phyloP scores from a whole-genome alignment of 306 rosid genomes.

The Rosa chinensis region DNA sequence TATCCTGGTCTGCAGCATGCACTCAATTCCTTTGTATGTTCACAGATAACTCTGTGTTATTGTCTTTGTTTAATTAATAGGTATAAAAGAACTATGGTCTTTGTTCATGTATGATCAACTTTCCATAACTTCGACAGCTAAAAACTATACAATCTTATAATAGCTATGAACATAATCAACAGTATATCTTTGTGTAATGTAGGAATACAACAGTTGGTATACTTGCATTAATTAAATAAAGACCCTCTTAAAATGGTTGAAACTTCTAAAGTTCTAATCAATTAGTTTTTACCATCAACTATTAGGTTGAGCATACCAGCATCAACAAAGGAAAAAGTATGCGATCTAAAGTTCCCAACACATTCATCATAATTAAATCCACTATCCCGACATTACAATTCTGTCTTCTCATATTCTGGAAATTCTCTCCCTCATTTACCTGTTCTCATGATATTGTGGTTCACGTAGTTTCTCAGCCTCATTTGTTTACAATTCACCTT shows the following conservation, averaged over 20 bases:
- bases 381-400: not conserved
- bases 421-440: not conserved
- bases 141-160: too few species aligned
- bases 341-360: not conserved
- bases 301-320: not conserved
- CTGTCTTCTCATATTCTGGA: not conserved
- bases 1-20: too few species aligned
- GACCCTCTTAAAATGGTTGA: not conserved
- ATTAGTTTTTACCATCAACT: not conserved
- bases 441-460: not conserved
- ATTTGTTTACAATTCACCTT: not conserved
- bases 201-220: not conserved
- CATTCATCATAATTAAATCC: not conserved
- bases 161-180: not conserved
- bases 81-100: too few species aligned
- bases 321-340: not conserved
- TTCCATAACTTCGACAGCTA: too few species aligned
- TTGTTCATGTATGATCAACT: too few species aligned
- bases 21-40: too few species aligned
- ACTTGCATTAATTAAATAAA: not conserved
- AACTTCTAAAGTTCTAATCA: not conserved
- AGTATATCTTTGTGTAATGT: not conserved
- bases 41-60: too few species aligned
- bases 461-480: not conserved
- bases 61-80: too few species aligned